These are phyloP conservation scores for Plasmodium yoelii DNA, from an alignment of 169 alveolate genomes.

Conservation along the genomic window DNA sequence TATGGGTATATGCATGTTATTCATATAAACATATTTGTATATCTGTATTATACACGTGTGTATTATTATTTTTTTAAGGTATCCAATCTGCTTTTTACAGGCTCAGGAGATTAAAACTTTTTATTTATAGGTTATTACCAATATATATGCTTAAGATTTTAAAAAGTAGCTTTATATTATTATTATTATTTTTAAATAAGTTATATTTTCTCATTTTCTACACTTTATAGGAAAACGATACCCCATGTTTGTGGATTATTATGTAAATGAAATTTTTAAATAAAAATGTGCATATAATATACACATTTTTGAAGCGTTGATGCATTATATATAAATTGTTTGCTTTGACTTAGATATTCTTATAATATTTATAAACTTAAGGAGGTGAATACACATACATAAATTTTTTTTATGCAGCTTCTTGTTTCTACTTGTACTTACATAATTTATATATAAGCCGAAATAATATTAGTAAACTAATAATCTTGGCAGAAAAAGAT, in stretches of 20 bases:
- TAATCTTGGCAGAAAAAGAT: conserved; percentile 14
- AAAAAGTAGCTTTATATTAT: background rate
- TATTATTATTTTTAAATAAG: background rate
- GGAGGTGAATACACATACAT: background rate
- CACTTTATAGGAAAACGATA: conserved; percentile 17
- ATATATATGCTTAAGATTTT: background rate
- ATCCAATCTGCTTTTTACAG: conserved; percentile 32
- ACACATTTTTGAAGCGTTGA: background rate
- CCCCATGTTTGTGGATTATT: conserved; percentile 36
- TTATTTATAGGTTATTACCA: conserved; percentile 32
- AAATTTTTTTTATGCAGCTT: conserved; percentile 8
- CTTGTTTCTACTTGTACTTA: conserved; percentile 39
- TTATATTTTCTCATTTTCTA: background rate
- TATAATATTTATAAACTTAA: background rate
- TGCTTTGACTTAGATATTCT: background rate
- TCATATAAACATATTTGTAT: conserved; percentile 4
- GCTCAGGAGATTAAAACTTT: conserved; percentile 8
- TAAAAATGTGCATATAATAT: background rate
- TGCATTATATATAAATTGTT: too few relatives aligned
- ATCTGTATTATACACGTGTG: background rate
- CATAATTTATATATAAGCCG: conserved; percentile 63
- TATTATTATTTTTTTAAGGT: conserved; percentile 23
- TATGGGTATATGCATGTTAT: background rate
- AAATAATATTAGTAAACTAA: conserved; percentile 31
- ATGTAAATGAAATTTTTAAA: conserved; percentile 18